Evolutionary conservation across 1,139 yeast genomes (phyloP), one percentile per base, ranked within the genome.

Genomic region (Diutina neorugosa): DNA sequence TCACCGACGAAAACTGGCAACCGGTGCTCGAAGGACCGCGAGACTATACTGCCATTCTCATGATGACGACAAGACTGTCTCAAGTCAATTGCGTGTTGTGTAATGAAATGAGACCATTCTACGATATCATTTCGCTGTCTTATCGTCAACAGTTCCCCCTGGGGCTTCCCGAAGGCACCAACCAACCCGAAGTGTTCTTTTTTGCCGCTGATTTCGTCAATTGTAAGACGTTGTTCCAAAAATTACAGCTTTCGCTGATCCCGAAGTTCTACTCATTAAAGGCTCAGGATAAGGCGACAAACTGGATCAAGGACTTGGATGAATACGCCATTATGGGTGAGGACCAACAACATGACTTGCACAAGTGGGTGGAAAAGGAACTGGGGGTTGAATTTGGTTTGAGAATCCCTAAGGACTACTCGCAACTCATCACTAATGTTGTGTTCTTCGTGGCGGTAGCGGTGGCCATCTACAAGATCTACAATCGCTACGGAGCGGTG

Each of bases 31-130:
- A 71, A 34, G 90, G 91, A 1, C 83, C 84, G 25, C 77, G 93
- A 61, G 90, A 89, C 61, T 83, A 80, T 65, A 78, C 85, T 52
- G 62, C 87, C 19, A 75, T 87, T 25, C 66, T 83, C 47, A 73
- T 86, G 54, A 69, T 93, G 59, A 86, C 97, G 0, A 90, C 97
- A 2, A 78, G 83, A 18, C 76, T 82, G 43, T 73, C 88, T 0
- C 81, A 81, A 59, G 78, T 89, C 63, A 88, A 88, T 41, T 93
- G 98, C 69, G 73, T 74, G 1, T 73, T 88, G 56, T 93, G 99
- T 74, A 62, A 71, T 25, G 82, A 84, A 52, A 77, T 87, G 60
- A 81, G 78, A 43, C 96, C 97, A 1, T 80, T 78, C 52, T 88
- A 69, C 62, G 69, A 69, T 42, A 70, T 77, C 21, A 72, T 73